phyloP scores from a whole-genome alignment of 768 basidiomycete genomes.

The Tulasnella sp. region DNA sequence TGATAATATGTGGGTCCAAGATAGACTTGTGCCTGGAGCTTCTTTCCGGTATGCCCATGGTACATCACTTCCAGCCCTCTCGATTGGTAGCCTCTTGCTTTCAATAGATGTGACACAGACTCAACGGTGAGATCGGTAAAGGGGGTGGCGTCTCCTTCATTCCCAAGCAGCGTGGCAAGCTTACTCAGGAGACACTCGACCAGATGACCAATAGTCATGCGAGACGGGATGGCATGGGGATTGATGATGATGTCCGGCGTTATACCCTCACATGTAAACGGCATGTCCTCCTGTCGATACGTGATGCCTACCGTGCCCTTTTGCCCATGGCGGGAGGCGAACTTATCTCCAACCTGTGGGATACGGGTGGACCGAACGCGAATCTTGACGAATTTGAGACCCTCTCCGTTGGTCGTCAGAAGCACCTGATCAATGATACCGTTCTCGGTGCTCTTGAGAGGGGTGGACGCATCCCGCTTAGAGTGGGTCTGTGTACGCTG shows the following conservation, averaged over 20 bases:
- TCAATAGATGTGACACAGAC: conserved; percentile 85
- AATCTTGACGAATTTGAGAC: conserved; percentile 97
- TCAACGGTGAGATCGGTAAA: conserved; percentile 98
- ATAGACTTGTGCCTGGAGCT: conserved; percentile 96
- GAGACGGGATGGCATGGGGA: conserved; percentile 98
- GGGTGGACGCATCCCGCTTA: conserved; percentile 92
- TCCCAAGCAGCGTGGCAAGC: conserved; percentile 89
- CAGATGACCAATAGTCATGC: conserved; percentile 99
- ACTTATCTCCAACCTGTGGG: conserved; percentile 98
- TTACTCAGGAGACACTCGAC: conserved; percentile 97
- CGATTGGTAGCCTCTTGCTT: conserved; percentile 87
- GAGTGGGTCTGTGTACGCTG: conserved; percentile 90
- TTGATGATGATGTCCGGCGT: conserved; percentile 97
- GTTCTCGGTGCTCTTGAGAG: conserved; percentile 94
- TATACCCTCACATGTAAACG: conserved; percentile 93
- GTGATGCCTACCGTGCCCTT: conserved; percentile 99
- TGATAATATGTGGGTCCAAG: conserved; percentile 99
- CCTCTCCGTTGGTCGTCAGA: conserved; percentile 91
- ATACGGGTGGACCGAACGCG: conserved; percentile 91
- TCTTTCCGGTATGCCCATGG: conserved; percentile 96
- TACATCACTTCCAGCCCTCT: conserved; percentile 98
- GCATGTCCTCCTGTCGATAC: conserved; percentile 99
- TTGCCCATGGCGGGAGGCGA: conserved; percentile 97
- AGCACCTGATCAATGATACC: conserved; percentile 97
- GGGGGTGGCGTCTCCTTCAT: conserved; percentile 96